Percentiles rank a stretch among this genome's conserved stretches.
phyloP scores from a whole-genome alignment of 1,139 yeast species.

The Wickerhamiella infanticola region DNA sequence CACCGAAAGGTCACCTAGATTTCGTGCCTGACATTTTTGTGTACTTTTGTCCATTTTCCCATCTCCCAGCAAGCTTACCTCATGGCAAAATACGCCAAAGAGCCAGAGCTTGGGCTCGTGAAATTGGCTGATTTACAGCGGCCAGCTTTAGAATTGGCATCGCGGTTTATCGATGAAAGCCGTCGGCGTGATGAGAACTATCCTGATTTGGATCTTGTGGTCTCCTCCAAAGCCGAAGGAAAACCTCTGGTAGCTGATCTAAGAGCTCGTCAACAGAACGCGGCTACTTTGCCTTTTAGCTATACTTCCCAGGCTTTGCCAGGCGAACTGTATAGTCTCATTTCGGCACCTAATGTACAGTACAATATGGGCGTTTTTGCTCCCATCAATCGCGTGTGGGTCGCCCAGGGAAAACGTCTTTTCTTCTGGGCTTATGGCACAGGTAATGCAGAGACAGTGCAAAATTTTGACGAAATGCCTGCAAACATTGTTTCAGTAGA shows the following conservation, averaged over 20 bases:
- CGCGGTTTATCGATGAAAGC: slow-evolving; percentile 23
- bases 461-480: slow-evolving; percentile 67
- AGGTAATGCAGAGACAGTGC: slow-evolving; percentile 46
- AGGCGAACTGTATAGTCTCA: slow-evolving; percentile 1
- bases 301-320: slow-evolving; percentile 10
- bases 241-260: slow-evolving; percentile 12
- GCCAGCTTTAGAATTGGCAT: slow-evolving; percentile 23
- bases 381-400: slow-evolving; percentile 75
- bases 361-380: slow-evolving; percentile 63
- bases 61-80: background rate
- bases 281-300: slow-evolving; percentile 10
- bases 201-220: slow-evolving; percentile 25
- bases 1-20: too few species aligned
- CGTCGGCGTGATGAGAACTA: slow-evolving; percentile 23
- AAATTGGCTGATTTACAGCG: slow-evolving; percentile 11
- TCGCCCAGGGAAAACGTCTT: slow-evolving; percentile 66
- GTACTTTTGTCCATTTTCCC: too few species aligned
- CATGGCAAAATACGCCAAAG: background rate
- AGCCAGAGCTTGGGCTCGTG: slow-evolving; percentile 13
- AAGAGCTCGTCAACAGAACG: background rate
- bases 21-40: too few species aligned
- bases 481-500: slow-evolving; percentile 66
- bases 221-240: slow-evolving; percentile 11
- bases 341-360: background rate
- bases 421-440: slow-evolving; percentile 59